A percentile compares a stretch with the other conserved stretches of the same genome.
phyloP scores from a whole-genome alignment of 129 eudicot genomes.

The Scalesia atractyloides region DNA sequence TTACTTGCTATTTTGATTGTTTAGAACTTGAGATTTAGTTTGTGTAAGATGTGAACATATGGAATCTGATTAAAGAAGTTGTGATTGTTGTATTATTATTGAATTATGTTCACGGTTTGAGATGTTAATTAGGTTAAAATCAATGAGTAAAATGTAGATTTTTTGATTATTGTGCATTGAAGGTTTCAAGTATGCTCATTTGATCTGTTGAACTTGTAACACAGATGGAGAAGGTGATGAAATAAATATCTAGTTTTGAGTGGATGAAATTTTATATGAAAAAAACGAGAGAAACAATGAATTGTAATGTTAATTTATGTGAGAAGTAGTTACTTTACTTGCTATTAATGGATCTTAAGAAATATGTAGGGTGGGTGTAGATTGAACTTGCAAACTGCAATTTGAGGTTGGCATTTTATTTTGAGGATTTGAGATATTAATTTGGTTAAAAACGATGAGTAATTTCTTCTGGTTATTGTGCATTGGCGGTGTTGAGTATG shows the following conservation, averaged over 20 bases:
- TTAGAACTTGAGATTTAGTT: no score
- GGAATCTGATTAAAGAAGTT: background rate
- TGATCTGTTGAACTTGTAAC: slow-evolving; percentile 25
- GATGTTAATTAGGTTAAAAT: background rate
- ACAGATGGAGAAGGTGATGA: background rate
- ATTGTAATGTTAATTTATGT: background rate
- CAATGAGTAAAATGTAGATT: background rate
- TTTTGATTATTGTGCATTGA: background rate
- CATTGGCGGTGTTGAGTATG: slow-evolving; percentile 11
- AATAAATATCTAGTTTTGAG: background rate
- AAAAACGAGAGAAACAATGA: background rate
- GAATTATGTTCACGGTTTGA: slow-evolving; percentile 5
- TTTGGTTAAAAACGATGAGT: background rate
- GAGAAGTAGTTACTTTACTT: no score
- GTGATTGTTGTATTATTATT: no score
- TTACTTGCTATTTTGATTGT: no score
- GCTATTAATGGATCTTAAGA: background rate
- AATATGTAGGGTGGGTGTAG: background rate
- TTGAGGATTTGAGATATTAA: background rate
- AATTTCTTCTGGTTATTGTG: background rate
- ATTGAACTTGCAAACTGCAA: background rate
- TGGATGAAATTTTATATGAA: background rate
- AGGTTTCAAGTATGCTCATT: slow-evolving; percentile 14
- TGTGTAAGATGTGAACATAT: no score
- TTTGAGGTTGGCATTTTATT: background rate